Percentiles rank a stretch among this genome's conserved stretches.
phyloP scores from a whole-genome alignment of 129 eudicot species.

The Flaveria robusta region DNA sequence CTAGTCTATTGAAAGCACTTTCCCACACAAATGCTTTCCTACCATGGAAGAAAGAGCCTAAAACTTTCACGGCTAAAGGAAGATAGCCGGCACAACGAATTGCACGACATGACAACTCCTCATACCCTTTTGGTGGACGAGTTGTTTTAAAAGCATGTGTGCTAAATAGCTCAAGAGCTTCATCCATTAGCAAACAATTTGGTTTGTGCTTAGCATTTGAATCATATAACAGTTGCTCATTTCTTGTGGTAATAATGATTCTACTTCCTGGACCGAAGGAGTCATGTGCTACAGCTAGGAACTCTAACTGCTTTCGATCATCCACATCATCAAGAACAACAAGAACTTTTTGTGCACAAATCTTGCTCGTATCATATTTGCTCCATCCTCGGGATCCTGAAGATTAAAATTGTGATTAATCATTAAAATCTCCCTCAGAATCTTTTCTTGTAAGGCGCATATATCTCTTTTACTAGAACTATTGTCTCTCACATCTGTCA shows the following conservation, averaged over 20 bases:
- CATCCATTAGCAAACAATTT: background rate
- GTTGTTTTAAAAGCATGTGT: background rate
- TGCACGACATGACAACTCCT: background rate
- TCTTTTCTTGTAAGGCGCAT: background rate
- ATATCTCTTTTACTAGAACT: background rate
- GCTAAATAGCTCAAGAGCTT: background rate
- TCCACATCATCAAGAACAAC: background rate
- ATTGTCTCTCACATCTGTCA: background rate
- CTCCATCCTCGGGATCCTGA: background rate
- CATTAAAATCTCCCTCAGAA: background rate
- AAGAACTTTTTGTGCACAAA: background rate
- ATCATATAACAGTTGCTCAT: background rate
- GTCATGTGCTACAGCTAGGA: background rate
- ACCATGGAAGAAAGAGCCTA: background rate
- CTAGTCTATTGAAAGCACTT: background rate
- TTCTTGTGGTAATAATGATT: background rate
- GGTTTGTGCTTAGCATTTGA: background rate
- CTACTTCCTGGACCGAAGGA: background rate
- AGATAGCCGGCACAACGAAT: background rate
- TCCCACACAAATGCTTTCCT: background rate
- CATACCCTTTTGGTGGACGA: background rate
- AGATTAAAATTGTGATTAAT: background rate
- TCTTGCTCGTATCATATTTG: background rate
- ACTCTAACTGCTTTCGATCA: background rate
- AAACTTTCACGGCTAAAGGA: background rate